These are phyloP conservation scores for Arthroderma uncinatum DNA, from an alignment of 2,329 filamentous ascomycete genomes.

Conservation along the genomic window DNA sequence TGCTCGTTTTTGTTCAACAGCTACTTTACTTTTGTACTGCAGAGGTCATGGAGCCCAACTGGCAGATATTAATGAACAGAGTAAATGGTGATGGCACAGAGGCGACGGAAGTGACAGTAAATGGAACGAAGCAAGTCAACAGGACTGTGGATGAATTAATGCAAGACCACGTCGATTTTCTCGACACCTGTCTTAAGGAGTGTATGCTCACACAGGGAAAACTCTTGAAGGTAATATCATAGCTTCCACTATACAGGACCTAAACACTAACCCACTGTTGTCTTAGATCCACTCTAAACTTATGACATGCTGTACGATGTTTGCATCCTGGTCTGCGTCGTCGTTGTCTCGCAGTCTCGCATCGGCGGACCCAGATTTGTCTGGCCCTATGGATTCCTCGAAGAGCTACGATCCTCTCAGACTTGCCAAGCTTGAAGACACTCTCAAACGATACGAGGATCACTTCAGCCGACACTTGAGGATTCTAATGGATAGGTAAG, in stretches of 20 bases:
- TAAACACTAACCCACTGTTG: constrained; percentile 9
- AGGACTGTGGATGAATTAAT: constrained; percentile 93
- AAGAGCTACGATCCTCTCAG: constrained; percentile 46
- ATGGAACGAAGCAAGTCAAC: constrained; percentile 41
- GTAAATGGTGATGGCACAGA: constrained; percentile 50
- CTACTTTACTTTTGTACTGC: constrained; percentile 92
- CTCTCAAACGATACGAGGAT: constrained; percentile 80
- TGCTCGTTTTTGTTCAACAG: constrained; percentile 96
- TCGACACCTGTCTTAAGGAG: constrained; percentile 95
- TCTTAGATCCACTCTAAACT: constrained; percentile 91
- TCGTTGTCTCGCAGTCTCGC: constrained; percentile 77
- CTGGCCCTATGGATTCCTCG: constrained; percentile 21
- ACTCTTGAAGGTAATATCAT: constrained; percentile 60
- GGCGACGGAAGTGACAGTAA: constrained; percentile 28
- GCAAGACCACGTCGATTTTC: constrained; percentile 97
- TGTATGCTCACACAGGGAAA: constrained; percentile 98
- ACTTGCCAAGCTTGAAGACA: constrained; percentile 70
- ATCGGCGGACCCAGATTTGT: constrained; percentile 68
- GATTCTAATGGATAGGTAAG: constrained; percentile 72
- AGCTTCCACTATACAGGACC: background rate
- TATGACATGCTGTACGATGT: constrained; percentile 90
- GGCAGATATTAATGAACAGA: constrained; percentile 84
- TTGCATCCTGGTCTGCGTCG: constrained; percentile 70
- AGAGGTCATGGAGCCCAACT: constrained; percentile 96
- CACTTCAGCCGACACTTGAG: constrained; percentile 88